phyloP scores from a whole-genome alignment of 2,329 filamentous ascomycete genomes.

The Neopestalotiopsis sp. region DNA sequence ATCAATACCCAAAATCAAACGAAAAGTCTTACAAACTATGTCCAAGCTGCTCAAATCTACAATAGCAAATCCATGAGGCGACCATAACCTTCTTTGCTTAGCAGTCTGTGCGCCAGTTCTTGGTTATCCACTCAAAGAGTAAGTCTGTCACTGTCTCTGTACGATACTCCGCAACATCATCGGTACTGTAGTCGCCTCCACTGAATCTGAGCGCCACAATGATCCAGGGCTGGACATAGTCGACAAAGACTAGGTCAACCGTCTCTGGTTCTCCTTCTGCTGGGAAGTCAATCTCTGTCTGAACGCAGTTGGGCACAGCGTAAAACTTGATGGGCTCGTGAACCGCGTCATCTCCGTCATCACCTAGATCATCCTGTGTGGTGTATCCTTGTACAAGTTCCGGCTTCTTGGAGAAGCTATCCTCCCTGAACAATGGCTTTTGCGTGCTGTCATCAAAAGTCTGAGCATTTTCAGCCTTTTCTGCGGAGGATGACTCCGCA shows the following conservation, averaged over 20 bases:
- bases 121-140: constrained; percentile 61
- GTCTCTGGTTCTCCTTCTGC: constrained; percentile 60
- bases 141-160: constrained; percentile 61
- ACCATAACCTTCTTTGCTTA: constrained; percentile 26
- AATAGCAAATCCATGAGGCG: neutral
- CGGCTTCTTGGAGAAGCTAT: constrained; percentile 36
- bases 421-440: constrained; percentile 33
- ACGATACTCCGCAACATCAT: constrained; percentile 56
- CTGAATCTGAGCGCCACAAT: constrained; percentile 72
- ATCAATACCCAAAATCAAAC: too few species aligned
- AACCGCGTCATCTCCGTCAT: constrained; percentile 88
- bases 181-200: constrained; percentile 53
- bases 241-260: constrained; percentile 89
- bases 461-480: constrained; percentile 31
- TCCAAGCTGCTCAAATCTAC: too few species aligned
- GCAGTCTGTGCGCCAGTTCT: constrained; percentile 61
- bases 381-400: constrained; percentile 45
- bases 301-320: constrained; percentile 81
- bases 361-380: constrained; percentile 77
- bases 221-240: constrained; percentile 87
- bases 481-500: neutral
- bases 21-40: too few species aligned
- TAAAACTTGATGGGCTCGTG: constrained; percentile 79
- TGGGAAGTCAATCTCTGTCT: constrained; percentile 69
- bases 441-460: constrained; percentile 36